These are phyloP conservation scores for Eimeria tenella DNA, from an alignment of 169 alveolate genomes.

Conservation along the genomic window DNA sequence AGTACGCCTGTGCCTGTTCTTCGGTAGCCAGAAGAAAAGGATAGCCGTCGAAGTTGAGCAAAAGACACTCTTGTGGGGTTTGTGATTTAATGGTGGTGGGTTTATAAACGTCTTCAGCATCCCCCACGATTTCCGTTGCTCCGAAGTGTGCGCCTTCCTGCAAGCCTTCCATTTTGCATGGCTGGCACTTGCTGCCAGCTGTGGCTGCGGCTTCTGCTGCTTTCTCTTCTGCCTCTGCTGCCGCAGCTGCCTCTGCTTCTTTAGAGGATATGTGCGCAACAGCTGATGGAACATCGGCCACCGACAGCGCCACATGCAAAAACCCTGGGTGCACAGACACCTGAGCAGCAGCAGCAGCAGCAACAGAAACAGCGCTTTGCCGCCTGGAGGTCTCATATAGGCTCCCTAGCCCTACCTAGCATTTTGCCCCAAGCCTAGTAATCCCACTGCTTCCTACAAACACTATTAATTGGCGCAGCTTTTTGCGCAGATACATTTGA, in stretches of 20 bases:
- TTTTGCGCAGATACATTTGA: too few relatives aligned
- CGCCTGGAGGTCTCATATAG: too few relatives aligned
- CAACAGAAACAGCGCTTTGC: neutral
- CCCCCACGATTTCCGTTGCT: conserved; percentile 46
- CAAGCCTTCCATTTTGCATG: neutral
- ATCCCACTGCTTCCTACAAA: too few relatives aligned
- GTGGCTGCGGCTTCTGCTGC: conserved; percentile 11
- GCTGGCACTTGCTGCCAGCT: neutral
- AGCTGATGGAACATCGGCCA: conserved; percentile 60
- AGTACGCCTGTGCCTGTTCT: conserved; percentile 35
- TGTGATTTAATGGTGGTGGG: neutral
- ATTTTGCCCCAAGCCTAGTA: too few relatives aligned
- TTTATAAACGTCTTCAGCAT: neutral
- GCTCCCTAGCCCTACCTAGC: too few relatives aligned
- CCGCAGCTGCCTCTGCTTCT: neutral
- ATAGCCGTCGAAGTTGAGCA: conserved; percentile 20
- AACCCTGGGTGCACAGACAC: conserved; percentile 74
- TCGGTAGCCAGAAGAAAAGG: conserved; percentile 17
- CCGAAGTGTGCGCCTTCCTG: neutral
- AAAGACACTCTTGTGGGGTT: conserved; percentile 6
- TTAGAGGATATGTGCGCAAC: conserved; percentile 10
- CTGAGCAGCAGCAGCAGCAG: conserved; percentile 20
- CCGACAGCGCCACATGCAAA: conserved; percentile 64
- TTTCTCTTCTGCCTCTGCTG: neutral
- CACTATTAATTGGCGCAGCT: too few relatives aligned